A percentile compares a stretch with the other conserved stretches of the same genome.
Evolutionary conservation across 768 basidiomycete genomes (phyloP).

Genomic region (Termitomyces sp.): DNA sequence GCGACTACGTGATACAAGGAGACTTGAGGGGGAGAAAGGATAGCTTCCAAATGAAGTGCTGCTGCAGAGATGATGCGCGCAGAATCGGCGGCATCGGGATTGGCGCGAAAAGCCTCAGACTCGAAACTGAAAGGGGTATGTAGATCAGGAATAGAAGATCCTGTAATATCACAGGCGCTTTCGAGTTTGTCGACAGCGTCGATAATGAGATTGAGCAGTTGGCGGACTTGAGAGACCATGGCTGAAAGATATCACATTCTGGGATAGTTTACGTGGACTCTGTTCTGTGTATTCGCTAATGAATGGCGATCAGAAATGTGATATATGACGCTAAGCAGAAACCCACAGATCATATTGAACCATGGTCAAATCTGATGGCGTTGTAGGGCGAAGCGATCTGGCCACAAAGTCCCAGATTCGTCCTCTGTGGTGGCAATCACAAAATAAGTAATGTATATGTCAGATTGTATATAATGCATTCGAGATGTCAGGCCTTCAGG

Average conservation of each 20-base stretch:
- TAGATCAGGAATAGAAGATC: neutral
- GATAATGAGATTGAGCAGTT: slow-evolving; percentile 1
- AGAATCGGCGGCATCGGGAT: neutral
- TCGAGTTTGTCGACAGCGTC: slow-evolving; percentile 6
- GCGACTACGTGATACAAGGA: slow-evolving; percentile 5
- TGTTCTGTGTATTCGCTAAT: neutral
- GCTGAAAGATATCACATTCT: neutral
- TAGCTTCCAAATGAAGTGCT: slow-evolving; percentile 11
- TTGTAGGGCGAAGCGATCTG: too few relatives aligned
- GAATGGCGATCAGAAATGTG: neutral
- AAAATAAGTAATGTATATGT: too few relatives aligned
- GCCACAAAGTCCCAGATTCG: too few relatives aligned
- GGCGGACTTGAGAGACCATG: slow-evolving; percentile 7
- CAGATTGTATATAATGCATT: too few relatives aligned
- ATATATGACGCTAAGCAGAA: too few relatives aligned
- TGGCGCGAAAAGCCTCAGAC: slow-evolving; percentile 3
- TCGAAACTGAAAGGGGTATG: neutral
- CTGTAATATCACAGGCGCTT: neutral
- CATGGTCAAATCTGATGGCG: too few relatives aligned
- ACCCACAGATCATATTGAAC: too few relatives aligned
- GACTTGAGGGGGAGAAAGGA: slow-evolving; percentile 8
- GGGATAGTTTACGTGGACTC: neutral
- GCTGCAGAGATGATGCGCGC: slow-evolving; percentile 9
- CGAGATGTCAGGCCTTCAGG: too few relatives aligned
- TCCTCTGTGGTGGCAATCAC: too few relatives aligned